These are phyloP conservation scores for Apiospora koreana DNA, from an alignment of 2,329 filamentous ascomycete species.

Conservation along the genomic window DNA sequence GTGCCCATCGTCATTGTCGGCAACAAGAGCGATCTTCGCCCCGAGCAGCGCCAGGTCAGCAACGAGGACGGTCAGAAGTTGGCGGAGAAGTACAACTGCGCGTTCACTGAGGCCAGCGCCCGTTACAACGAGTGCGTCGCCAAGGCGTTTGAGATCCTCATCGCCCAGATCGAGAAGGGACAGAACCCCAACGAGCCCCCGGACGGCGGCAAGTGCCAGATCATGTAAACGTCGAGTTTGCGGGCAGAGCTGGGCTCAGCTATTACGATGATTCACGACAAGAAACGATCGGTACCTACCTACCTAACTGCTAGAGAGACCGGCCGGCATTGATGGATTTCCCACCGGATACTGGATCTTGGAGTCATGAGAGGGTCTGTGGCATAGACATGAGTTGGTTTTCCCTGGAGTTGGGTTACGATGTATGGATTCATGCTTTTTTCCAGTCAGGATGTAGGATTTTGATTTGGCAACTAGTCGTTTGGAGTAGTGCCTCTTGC, in stretches of 20 bases:
- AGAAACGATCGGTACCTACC: not conserved
- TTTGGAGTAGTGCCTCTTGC: conserved; percentile 9
- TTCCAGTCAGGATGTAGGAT: not conserved
- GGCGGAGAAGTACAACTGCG: conserved; percentile 85
- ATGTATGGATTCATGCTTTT: not conserved
- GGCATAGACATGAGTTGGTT: not conserved
- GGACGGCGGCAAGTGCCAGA: conserved; percentile 74
- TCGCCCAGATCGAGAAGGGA: conserved; percentile 91
- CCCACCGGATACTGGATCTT: not conserved
- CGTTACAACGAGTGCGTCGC: conserved; percentile 92
- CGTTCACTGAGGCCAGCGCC: conserved; percentile 92
- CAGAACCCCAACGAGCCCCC: conserved; percentile 87
- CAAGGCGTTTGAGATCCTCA: conserved; percentile 91
- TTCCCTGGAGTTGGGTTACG: not conserved
- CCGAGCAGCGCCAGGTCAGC: conserved; percentile 90
- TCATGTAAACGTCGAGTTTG: conserved; percentile 68
- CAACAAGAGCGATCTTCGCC: conserved; percentile 93
- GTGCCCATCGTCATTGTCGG: conserved; percentile 94
- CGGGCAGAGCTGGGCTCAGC: not conserved
- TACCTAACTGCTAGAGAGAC: not conserved
- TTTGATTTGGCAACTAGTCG: not conserved
- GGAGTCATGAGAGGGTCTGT: conserved; percentile 1
- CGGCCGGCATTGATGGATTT: not conserved
- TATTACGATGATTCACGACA: not conserved
- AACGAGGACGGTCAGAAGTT: conserved; percentile 83